Evolutionary conservation across 441 rosid genomes (phyloP).

Genomic region (Viola pubescens): DNA sequence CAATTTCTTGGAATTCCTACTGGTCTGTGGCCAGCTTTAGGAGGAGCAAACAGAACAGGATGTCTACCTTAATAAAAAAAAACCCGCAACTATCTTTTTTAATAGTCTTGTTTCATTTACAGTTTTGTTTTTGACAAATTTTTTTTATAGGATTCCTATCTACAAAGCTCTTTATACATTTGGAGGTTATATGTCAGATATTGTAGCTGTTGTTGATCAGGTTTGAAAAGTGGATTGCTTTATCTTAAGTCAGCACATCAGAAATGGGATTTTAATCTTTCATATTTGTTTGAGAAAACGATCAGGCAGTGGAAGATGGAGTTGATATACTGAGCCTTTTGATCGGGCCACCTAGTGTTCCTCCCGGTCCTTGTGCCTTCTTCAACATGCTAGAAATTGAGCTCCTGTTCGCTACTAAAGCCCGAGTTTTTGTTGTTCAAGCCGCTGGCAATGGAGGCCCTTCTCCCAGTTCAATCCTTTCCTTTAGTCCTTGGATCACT

Average conservation of each 20-base stretch:
- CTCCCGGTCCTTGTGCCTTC: constrained; percentile 80
- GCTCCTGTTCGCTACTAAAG: constrained; percentile 70
- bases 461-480: constrained; percentile 78
- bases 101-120: too few relatives aligned
- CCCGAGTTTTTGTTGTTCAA: constrained; percentile 86
- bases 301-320: constrained; percentile 92
- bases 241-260: too few relatives aligned
- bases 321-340: constrained; percentile 86
- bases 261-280: too few relatives aligned
- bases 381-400: constrained; percentile 88
- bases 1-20: too few relatives aligned
- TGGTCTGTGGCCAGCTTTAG: too few relatives aligned
- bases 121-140: not conserved
- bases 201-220: constrained; percentile 93
- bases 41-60: too few relatives aligned
- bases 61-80: too few relatives aligned
- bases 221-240: constrained; percentile 19
- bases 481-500: constrained; percentile 93
- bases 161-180: constrained; percentile 82
- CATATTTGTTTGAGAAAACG: not conserved
- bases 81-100: too few relatives aligned
- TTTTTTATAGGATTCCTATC: constrained; percentile 54
- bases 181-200: constrained; percentile 96
- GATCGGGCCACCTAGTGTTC: constrained; percentile 72
- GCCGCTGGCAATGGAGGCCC: constrained; percentile 98